A percentile compares a stretch with the other conserved stretches of the same genome.
Conservation (phyloP, 2,329 filamentous ascomycete genomes). For the Fusarium verticillioides region DNA sequence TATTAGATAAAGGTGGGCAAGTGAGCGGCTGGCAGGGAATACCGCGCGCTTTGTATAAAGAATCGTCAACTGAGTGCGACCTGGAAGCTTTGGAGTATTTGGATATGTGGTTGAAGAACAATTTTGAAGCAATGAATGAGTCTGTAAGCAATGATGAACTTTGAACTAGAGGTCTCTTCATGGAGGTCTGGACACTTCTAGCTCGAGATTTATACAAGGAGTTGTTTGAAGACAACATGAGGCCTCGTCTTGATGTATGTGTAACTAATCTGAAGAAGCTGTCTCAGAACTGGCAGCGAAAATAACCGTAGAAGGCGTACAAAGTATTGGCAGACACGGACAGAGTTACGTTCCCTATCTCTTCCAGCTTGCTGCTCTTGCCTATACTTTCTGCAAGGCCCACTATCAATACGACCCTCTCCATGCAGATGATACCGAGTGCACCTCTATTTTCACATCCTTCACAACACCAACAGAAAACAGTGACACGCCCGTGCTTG, state of each 20-base stretch:
- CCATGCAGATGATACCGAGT: not conserved
- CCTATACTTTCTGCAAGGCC: rapidly evolving
- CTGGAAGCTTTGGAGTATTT: not conserved
- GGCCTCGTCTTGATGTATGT: too few species aligned
- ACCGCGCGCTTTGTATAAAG: not conserved
- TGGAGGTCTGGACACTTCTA: rapidly evolving
- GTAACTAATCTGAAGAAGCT: too few species aligned
- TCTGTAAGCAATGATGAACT: not conserved
- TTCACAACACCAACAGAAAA: not conserved
- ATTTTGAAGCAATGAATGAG: not conserved
- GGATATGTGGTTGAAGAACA: not conserved
- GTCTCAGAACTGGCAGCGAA: too few species aligned
- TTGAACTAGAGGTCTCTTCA: not conserved
- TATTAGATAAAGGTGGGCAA: not conserved
- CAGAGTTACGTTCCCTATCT: rapidly evolving
- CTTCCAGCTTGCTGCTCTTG: not conserved
- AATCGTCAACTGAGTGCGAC: not conserved
- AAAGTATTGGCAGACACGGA: not conserved
- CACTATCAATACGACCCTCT: not conserved
- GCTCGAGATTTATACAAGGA: rapidly evolving
- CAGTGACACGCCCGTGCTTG: not conserved
- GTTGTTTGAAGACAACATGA: too few species aligned
- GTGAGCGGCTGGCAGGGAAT: not conserved
- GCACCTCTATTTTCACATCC: not conserved
- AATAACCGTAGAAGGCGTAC: too few species aligned